Percentiles rank a stretch among this genome's conserved stretches.
phyloP scores from a whole-genome alignment of 164 flowering plant species.

The Cinnamomum micranthum region DNA sequence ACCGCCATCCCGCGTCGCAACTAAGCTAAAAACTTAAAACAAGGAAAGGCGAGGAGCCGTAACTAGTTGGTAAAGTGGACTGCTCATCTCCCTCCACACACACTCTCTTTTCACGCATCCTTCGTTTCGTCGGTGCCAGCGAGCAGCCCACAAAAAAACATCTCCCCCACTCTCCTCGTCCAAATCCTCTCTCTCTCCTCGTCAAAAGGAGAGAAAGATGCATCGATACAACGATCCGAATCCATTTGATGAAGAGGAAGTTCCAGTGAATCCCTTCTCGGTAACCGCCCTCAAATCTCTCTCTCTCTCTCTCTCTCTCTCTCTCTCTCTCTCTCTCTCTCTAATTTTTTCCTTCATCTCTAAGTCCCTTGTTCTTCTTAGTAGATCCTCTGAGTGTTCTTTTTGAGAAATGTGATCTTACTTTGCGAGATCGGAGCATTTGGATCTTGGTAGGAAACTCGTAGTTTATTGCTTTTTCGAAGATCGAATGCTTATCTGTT shows the following conservation, averaged over 20 bases:
- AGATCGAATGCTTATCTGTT: too few species aligned
- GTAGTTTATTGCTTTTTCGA: neutral
- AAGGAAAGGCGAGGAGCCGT: too few species aligned
- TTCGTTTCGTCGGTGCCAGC: constrained; percentile 10
- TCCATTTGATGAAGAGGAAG: constrained; percentile 74
- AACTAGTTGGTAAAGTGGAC: neutral
- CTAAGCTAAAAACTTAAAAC: neutral
- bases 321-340: constrained; percentile 5
- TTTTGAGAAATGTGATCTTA: neutral
- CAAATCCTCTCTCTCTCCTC: neutral
- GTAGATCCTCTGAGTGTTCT: neutral
- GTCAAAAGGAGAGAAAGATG: constrained; percentile 24
- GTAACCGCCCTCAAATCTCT: constrained; percentile 31
- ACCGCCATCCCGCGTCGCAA: neutral
- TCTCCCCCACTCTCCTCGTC: neutral
- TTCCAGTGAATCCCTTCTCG: constrained; percentile 68
- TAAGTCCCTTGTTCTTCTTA: too few species aligned
- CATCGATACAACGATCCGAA: constrained; percentile 64
- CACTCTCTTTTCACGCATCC: neutral
- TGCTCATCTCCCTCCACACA: neutral
- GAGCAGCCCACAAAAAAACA: neutral
- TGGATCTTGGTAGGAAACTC: constrained; percentile 1
- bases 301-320: constrained; percentile 2
- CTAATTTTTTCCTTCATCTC: neutral
- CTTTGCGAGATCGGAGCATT: neutral